phyloP scores from a whole-genome alignment of 2,329 filamentous ascomycete genomes.

The Pyricularia sp. region DNA sequence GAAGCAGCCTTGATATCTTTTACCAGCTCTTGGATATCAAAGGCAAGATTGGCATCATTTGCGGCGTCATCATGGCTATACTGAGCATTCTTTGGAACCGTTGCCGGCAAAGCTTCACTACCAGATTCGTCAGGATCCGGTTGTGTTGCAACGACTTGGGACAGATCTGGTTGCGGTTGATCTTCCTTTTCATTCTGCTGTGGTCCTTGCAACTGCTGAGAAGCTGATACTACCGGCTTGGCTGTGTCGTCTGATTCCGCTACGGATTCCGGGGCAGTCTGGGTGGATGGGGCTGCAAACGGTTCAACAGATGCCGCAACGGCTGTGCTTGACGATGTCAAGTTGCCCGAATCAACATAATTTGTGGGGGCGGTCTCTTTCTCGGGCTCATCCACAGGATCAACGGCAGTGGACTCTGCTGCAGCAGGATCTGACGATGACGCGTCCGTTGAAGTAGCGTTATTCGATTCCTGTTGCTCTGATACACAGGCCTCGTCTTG shows the following conservation, averaged over 20 bases:
- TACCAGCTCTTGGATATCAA: slow-evolving; percentile 23
- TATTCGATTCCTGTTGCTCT: neutral
- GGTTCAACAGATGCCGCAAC: neutral
- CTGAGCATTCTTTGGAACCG: neutral
- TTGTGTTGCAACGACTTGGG: neutral
- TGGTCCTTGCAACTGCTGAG: neutral
- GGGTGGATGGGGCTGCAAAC: neutral
- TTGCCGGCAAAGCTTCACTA: neutral
- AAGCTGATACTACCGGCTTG: neutral
- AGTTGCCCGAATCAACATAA: neutral
- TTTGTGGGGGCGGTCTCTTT: neutral
- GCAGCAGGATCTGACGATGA: neutral
- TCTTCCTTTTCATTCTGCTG: neutral
- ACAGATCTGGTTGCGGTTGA: neutral
- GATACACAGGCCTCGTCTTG: slow-evolving; percentile 6
- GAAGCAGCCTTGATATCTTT: slow-evolving; percentile 17
- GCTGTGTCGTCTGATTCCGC: neutral
- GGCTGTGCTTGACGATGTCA: neutral
- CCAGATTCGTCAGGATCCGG: neutral
- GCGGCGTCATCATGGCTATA: slow-evolving; percentile 4
- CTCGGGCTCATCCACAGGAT: slow-evolving; percentile 1
- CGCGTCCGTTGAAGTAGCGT: neutral
- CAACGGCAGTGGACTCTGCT: neutral
- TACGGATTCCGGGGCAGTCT: neutral
- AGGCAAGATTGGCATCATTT: slow-evolving; percentile 13